Percentiles rank a stretch among this genome's conserved stretches.
These are phyloP conservation scores for Petunia hybrid DNA, from an alignment of 305 asterid genomes.

Conservation along the genomic window DNA sequence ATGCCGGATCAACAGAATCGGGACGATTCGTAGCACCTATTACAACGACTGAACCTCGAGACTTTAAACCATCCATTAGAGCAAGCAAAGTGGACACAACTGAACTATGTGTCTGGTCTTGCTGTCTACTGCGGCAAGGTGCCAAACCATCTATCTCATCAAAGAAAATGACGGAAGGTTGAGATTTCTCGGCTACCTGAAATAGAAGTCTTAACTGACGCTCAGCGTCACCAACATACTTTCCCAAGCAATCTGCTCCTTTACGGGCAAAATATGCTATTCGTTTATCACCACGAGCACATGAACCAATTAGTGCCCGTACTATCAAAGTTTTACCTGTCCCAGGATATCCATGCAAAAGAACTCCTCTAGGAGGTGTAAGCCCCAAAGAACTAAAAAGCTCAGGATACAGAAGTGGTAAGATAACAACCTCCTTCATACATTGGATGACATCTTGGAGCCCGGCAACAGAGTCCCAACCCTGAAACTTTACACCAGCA, in stretches of 20 bases:
- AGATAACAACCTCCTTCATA: constrained; percentile 98
- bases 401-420: constrained; percentile 94
- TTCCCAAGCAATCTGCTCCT: constrained; percentile 99
- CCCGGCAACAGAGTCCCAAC: constrained; percentile 99
- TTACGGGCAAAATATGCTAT: constrained; percentile 98
- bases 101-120: constrained; percentile 99
- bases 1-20: constrained; percentile 96
- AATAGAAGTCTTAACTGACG: constrained; percentile 95
- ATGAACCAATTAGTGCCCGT: constrained; percentile 97
- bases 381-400: constrained; percentile 84
- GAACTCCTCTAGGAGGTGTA: constrained; percentile 97
- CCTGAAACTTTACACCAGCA: constrained; percentile 61
- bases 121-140: constrained; percentile 89
- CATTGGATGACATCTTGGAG: constrained; percentile 91
- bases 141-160: constrained; percentile 99
- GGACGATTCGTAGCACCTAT: constrained; percentile 99
- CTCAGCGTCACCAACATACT: constrained; percentile 99
- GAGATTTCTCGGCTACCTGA: constrained; percentile 98
- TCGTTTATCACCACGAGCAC: constrained; percentile 94
- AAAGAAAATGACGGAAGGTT: constrained; percentile 96
- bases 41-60: constrained; percentile 97
- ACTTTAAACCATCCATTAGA: constrained; percentile 94
- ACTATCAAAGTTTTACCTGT: constrained; percentile 98
- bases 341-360: constrained; percentile 98
- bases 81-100: constrained; percentile 99